Base-by-base conservation (phyloP, 225 moss, liverwort and hornwort genomes). In the Pseudisothecium myosuroides region DNA sequence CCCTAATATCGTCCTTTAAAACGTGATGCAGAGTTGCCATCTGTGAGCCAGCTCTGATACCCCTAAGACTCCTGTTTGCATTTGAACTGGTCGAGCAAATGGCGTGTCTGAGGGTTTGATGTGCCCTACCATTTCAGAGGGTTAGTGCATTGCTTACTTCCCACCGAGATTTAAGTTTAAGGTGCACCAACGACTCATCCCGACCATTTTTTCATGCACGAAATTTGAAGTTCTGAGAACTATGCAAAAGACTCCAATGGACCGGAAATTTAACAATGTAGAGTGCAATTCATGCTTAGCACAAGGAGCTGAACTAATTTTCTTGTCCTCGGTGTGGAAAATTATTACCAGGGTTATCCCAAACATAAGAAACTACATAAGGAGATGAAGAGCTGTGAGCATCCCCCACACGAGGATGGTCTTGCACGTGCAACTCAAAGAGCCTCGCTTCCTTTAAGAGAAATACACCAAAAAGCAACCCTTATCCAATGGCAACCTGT, bases 111-210 rank as follows among this genome's bases (percentile, higher is more conserved):
- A n/a, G 16, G 60, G 60, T 23, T 79, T 54, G 36, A 84, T 43
- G 41, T 84, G 52, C 39, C 73, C 84, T 11, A n/a, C 11, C 45
- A 31, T 75, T 89, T 78, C 77, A 91, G 92, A 62, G 89, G 87
- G 28, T 93, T 92, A 23, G 67, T n/a, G 76, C 92, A 94, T 21
- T 94, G 93, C 84, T 94, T 96, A 10, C 13, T 76, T 52, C 80
- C 90, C 89, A 39, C 91, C 87, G 47, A 94, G 39, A 26, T 78
- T 54, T 39, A 39, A 73, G 41, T 93, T 90, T 54, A 32, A 16
- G 65, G 17, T 87, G 58, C 79, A 34, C 37, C 45, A 24, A 4
- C 16, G 16, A 23, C 47, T 63, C 82, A 47, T 47, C 4, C 43
- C 65, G 32, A 32, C 24, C 34, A 66, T 22, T 65, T 85, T 55